Evolutionary conservation across 2,329 filamentous ascomycete species (phyloP).

Genomic region (Botrytis byssoidea): DNA sequence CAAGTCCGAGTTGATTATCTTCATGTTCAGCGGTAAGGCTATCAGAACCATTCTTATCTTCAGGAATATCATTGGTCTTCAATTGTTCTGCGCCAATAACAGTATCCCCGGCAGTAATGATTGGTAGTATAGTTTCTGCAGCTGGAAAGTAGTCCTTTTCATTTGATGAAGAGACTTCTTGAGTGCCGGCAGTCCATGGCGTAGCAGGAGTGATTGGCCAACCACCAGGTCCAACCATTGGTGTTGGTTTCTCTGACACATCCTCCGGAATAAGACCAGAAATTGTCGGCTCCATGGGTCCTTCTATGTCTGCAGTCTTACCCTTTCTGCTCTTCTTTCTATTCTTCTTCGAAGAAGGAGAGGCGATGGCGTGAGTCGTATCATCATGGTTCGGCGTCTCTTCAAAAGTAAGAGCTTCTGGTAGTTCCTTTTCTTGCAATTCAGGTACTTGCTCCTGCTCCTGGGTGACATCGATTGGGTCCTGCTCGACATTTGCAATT

Average conservation of each 20-base stretch:
- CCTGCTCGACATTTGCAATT: constrained; percentile 9
- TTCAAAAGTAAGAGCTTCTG: neutral
- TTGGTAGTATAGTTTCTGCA: constrained; percentile 22
- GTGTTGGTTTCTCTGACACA: constrained; percentile 26
- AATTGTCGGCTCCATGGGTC: constrained; percentile 14
- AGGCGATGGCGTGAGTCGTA: neutral
- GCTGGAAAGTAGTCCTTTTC: constrained; percentile 24
- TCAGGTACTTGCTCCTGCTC: constrained; percentile 1
- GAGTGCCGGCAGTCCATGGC: constrained; percentile 22
- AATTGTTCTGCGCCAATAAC: constrained; percentile 20
- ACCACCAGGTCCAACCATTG: constrained; percentile 27
- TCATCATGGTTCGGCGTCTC: neutral
- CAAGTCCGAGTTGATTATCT: constrained; percentile 35
- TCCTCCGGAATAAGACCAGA: constrained; percentile 18
- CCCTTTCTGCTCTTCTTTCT: neutral
- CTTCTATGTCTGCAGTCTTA: neutral
- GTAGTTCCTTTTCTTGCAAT: neutral
- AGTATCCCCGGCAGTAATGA: constrained; percentile 25
- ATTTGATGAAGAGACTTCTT: neutral
- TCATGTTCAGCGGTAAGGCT: constrained; percentile 31
- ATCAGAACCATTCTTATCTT: constrained; percentile 25
- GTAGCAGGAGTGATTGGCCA: constrained; percentile 28
- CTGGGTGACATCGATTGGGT: neutral
- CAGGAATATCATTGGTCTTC: constrained; percentile 12
- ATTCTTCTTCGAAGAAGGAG: neutral